Evolutionary conservation across 2,329 filamentous ascomycete genomes (phyloP).

Genomic region (Helicocarpus griseus): DNA sequence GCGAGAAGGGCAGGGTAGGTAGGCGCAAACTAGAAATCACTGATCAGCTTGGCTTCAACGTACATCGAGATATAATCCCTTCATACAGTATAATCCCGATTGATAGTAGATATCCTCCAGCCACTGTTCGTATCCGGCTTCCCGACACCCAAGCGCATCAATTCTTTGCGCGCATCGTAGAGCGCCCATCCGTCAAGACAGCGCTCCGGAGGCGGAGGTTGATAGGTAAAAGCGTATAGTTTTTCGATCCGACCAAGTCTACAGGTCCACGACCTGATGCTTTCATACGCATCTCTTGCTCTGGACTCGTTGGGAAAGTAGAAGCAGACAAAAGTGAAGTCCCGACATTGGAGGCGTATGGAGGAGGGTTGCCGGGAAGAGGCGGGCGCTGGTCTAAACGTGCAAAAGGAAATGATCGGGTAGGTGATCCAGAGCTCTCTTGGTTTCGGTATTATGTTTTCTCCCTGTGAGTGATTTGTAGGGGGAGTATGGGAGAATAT

Average conservation of each 20-base stretch:
- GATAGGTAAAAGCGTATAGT: conserved; percentile 82
- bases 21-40: conserved; percentile 57
- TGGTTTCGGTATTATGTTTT: conserved; percentile 36
- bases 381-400: conserved; percentile 62
- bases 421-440: conserved; percentile 89
- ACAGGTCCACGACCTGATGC: conserved; percentile 70
- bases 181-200: conserved; percentile 70
- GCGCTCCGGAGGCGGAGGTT: conserved; percentile 62
- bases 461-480: conserved; percentile 25
- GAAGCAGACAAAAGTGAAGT: conserved; percentile 90
- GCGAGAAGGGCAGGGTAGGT: conserved; percentile 82
- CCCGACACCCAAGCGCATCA: conserved; percentile 76
- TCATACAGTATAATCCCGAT: conserved; percentile 64
- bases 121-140: conserved; percentile 66
- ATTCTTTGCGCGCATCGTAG: conserved; percentile 81
- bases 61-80: conserved; percentile 1
- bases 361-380: conserved; percentile 63
- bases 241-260: conserved; percentile 75
- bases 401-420: conserved; percentile 77
- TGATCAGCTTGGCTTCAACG: conserved; percentile 16
- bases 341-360: conserved; percentile 78
- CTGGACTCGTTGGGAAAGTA: conserved; percentile 66
- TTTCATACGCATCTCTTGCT: conserved; percentile 80
- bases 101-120: conserved; percentile 87
- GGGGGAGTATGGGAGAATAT: conserved; percentile 51